These are phyloP conservation scores for Protomyces lactucae-debilis DNA, from an alignment of 1,139 yeast genomes.

Conservation along the genomic window DNA sequence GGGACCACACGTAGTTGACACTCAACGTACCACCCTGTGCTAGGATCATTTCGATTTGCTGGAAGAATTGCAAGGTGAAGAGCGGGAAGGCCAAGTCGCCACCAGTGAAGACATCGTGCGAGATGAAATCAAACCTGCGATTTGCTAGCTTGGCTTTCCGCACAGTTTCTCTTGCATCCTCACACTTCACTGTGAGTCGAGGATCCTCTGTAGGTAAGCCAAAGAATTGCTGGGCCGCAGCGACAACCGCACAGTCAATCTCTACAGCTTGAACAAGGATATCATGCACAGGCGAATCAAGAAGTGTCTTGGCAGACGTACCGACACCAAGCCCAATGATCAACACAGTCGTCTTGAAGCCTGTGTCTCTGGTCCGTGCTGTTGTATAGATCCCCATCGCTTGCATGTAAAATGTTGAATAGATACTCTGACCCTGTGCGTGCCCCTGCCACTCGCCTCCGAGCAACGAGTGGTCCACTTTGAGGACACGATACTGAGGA, in stretches of 20 bases:
- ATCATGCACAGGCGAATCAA: not conserved
- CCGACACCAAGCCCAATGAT: conserved; percentile 22
- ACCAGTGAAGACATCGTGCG: conserved; percentile 19
- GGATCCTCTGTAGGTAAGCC: not conserved
- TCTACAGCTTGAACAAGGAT: not conserved
- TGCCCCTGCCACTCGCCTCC: conserved; percentile 18
- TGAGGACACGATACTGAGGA: conserved; percentile 9
- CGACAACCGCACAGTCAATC: conserved; percentile 4
- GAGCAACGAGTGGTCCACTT: conserved; percentile 19
- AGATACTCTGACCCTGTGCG: conserved; percentile 11
- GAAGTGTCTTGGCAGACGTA: conserved; percentile 10
- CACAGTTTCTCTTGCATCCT: not conserved
- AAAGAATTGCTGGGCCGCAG: conserved; percentile 6
- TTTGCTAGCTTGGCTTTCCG: not conserved
- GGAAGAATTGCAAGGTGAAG: conserved; percentile 15
- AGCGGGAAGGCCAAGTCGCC: conserved; percentile 11
- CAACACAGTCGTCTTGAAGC: conserved; percentile 3
- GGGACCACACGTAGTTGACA: conserved; percentile 19
- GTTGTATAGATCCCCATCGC: conserved; percentile 9
- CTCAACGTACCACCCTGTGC: conserved; percentile 5
- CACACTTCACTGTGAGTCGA: not conserved
- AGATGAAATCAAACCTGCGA: conserved; percentile 8
- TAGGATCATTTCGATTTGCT: not conserved
- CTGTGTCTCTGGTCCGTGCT: not conserved
- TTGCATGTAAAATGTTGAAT: conserved; percentile 23